Percentiles rank a stretch among this genome's conserved stretches.
Evolutionary conservation across 495 filamentous ascomycete species (phyloP).

Genomic region (Penicillium cataractarum): DNA sequence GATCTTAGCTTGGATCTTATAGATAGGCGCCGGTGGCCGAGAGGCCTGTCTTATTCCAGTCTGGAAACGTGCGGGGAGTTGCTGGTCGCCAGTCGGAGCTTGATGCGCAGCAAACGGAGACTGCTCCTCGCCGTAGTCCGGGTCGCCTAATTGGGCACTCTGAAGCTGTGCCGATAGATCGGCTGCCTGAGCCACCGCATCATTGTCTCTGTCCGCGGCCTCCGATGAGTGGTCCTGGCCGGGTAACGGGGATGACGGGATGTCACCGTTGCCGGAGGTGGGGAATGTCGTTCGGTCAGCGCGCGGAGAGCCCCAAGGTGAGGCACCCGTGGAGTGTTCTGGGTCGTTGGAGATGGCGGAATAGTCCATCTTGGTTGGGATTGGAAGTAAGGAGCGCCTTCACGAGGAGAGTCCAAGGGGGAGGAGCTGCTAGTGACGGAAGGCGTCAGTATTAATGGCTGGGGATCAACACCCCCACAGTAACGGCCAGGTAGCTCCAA

Average conservation of each 20-base stretch:
- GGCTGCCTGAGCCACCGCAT: constrained; percentile 31
- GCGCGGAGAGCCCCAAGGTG: constrained; percentile 82
- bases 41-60: constrained; percentile 46
- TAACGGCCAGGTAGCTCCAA: constrained; percentile 27
- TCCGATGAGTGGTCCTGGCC: constrained; percentile 48
- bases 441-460: constrained; percentile 36
- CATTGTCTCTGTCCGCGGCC: constrained; percentile 28
- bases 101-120: constrained; percentile 42
- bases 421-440: constrained; percentile 27
- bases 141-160: constrained; percentile 45
- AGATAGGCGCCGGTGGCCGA: constrained; percentile 60
- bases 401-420: constrained; percentile 23
- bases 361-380: constrained; percentile 71
- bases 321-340: constrained; percentile 68
- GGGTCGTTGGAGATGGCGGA: constrained; percentile 74
- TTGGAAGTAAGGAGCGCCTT: constrained; percentile 27
- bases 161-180: constrained; percentile 51
- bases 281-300: constrained; percentile 60
- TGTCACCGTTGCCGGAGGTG: constrained; percentile 49
- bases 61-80: constrained; percentile 53
- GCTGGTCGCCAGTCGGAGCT: constrained; percentile 45
- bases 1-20: constrained; percentile 91
- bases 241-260: constrained; percentile 59
- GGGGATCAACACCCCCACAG: constrained; percentile 28
- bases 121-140: constrained; percentile 42